Evolutionary conservation across 495 filamentous ascomycete species (phyloP).

Genomic region (Talaromyces borbonicus): DNA sequence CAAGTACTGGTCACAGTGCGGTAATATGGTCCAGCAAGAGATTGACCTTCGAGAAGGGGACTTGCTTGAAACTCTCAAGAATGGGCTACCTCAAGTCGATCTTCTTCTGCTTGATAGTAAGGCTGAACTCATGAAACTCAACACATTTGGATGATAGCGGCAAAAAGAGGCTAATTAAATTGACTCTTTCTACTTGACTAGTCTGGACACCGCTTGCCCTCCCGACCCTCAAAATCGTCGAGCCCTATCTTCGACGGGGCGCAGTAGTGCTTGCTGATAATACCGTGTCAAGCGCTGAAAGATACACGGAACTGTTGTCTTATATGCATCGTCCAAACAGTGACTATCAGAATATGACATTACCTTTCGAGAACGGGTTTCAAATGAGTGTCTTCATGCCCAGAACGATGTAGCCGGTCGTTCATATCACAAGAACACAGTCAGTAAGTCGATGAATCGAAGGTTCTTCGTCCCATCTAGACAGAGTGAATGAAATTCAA

Average conservation of each 20-base stretch:
- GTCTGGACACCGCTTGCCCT: slow-evolving; percentile 46
- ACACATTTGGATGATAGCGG: background rate
- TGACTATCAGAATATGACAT: slow-evolving; percentile 20
- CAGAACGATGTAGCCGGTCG: too few relatives aligned
- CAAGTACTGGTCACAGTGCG: slow-evolving; percentile 38
- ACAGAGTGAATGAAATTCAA: too few relatives aligned
- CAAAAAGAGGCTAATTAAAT: background rate
- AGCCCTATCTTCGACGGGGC: slow-evolving; percentile 33
- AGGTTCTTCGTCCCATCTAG: too few relatives aligned
- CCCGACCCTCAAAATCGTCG: slow-evolving; percentile 37
- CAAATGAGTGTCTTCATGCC: slow-evolving; percentile 19
- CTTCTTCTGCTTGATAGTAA: slow-evolving; percentile 48
- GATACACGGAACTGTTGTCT: slow-evolving; percentile 28
- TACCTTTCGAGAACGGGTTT: slow-evolving; percentile 23
- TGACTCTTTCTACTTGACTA: slow-evolving; percentile 18
- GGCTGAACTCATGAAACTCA: slow-evolving; percentile 11
- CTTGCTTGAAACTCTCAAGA: slow-evolving; percentile 39
- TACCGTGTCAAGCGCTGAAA: slow-evolving; percentile 18
- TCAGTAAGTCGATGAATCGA: too few relatives aligned
- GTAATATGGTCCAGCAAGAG: slow-evolving; percentile 26
- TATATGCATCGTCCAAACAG: slow-evolving; percentile 20
- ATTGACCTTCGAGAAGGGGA: slow-evolving; percentile 50
- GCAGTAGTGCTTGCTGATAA: slow-evolving; percentile 45
- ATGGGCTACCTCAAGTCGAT: slow-evolving; percentile 36
- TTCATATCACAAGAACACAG: too few relatives aligned